Conservation (phyloP, 202 grass and related monocot genomes). For the Cymbopogon flexuosus region DNA sequence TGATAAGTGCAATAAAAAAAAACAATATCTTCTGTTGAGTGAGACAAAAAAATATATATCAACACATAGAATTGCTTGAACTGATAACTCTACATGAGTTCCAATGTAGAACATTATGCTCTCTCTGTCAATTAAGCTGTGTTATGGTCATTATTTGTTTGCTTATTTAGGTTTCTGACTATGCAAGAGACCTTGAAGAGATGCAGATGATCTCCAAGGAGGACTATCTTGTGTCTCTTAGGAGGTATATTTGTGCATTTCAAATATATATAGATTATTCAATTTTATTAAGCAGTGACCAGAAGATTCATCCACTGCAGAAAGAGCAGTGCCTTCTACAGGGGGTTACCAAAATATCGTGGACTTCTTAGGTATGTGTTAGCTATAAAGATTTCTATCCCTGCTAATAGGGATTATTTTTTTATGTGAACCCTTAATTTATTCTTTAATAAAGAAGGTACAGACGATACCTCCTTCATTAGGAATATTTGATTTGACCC, state of each 20-base stretch:
- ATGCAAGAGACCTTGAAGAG: constrained; percentile 99
- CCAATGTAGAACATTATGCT: neutral
- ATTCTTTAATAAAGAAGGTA: too few species aligned
- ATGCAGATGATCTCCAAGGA: constrained; percentile 98
- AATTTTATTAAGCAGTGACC: constrained; percentile 40
- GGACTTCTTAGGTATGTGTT: constrained; percentile 69
- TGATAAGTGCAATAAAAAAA: neutral
- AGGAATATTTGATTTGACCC: neutral
- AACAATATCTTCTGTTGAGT: neutral
- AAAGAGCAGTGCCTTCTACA: constrained; percentile 97
- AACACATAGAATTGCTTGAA: constrained; percentile 2
- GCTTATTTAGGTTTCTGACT: constrained; percentile 79
- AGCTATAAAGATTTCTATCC: constrained; percentile 24
- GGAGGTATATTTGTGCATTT: constrained; percentile 65
- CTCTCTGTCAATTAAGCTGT: neutral
- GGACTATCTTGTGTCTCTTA: constrained; percentile 95
- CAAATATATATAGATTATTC: constrained; percentile 6
- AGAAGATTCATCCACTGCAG: constrained; percentile 43
- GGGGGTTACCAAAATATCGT: constrained; percentile 90
- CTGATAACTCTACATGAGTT: neutral
- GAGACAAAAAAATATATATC: neutral
- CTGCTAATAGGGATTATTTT: neutral
- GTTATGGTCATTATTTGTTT: constrained; percentile 36
- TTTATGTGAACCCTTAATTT: too few species aligned
- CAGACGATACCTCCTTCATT: neutral